Conservation (phyloP, 352 stramenopile genomes). For the Phytopythium delawarense region DNA sequence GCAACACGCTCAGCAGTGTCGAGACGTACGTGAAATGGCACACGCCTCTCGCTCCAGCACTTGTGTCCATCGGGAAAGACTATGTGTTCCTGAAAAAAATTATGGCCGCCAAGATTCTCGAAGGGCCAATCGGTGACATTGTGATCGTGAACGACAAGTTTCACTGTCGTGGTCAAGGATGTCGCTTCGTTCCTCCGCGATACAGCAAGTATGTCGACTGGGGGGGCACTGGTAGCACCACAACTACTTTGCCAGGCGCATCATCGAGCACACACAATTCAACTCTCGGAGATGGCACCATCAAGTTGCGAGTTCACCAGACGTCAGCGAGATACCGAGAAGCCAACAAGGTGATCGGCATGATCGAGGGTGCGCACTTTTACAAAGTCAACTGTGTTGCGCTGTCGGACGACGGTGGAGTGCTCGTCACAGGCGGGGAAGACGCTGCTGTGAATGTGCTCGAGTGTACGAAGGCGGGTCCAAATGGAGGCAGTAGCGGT, state of each 20-base stretch:
- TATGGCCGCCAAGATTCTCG: constrained; percentile 24
- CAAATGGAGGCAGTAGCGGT: constrained; percentile 8
- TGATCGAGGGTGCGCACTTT: constrained; percentile 65
- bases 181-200: constrained; percentile 59
- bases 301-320: constrained; percentile 61
- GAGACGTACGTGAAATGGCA: constrained; percentile 80
- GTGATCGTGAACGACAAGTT: constrained; percentile 59
- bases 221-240: constrained; percentile 9
- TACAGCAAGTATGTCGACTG: constrained; percentile 78
- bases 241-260: neutral
- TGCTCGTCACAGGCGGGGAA: constrained; percentile 60
- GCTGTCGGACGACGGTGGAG: constrained; percentile 52
- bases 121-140: constrained; percentile 49
- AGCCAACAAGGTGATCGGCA: constrained; percentile 53
- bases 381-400: constrained; percentile 47
- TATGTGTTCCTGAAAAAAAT: constrained; percentile 70
- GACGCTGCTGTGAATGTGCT: constrained; percentile 74
- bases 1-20: constrained; percentile 52
- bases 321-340: constrained; percentile 38
- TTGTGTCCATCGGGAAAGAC: constrained; percentile 74
- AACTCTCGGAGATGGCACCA: constrained; percentile 27
- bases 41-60: constrained; percentile 51
- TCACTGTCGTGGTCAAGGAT: constrained; percentile 37
- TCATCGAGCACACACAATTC: neutral
- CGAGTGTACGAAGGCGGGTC: constrained; percentile 44